Percentiles rank a stretch among this genome's conserved stretches.
Conservation (phyloP, 108 stramenopile genomes). For the Craspedostauros australis region DNA sequence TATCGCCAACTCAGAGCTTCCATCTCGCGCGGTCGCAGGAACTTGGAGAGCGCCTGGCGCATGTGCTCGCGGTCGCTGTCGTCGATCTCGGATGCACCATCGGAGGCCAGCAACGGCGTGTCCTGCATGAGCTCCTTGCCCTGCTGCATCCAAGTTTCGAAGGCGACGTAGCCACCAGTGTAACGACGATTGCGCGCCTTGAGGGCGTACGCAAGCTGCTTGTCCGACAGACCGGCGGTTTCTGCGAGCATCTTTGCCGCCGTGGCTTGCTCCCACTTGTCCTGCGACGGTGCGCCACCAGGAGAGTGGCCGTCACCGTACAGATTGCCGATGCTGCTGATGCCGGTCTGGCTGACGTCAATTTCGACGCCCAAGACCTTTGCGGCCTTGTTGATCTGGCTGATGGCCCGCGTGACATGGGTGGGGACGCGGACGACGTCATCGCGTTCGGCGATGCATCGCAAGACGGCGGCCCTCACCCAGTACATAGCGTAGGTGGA, state of each 20-base stretch:
- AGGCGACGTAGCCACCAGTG: constrained; percentile 29
- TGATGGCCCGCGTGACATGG: constrained; percentile 48
- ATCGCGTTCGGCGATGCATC: constrained; percentile 82
- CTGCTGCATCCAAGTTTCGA: constrained; percentile 48
- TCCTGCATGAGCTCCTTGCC: constrained; percentile 22
- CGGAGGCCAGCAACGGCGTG: no score
- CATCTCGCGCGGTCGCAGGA: constrained; percentile 65
- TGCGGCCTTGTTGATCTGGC: constrained; percentile 50
- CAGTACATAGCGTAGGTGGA: constrained; percentile 93
- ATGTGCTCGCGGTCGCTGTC: constrained; percentile 26
- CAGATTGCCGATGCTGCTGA: background rate
- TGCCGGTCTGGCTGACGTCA: background rate
- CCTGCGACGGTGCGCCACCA: background rate
- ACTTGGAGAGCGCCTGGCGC: constrained; percentile 44
- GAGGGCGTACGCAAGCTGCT: constrained; percentile 33
- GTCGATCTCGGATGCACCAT: background rate
- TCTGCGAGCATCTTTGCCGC: constrained; percentile 32
- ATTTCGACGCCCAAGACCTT: constrained; percentile 45
- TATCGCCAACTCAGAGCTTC: constrained; percentile 74
- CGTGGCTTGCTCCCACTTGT: constrained; percentile 26
- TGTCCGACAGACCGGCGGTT: constrained; percentile 35
- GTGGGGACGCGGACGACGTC: constrained; percentile 68
- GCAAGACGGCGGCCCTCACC: constrained; percentile 81
- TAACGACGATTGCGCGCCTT: constrained; percentile 27
- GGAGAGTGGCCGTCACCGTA: no score